Conservation (phyloP, 371 early-diverging fungal species). For the Parasitella parasitica region DNA sequence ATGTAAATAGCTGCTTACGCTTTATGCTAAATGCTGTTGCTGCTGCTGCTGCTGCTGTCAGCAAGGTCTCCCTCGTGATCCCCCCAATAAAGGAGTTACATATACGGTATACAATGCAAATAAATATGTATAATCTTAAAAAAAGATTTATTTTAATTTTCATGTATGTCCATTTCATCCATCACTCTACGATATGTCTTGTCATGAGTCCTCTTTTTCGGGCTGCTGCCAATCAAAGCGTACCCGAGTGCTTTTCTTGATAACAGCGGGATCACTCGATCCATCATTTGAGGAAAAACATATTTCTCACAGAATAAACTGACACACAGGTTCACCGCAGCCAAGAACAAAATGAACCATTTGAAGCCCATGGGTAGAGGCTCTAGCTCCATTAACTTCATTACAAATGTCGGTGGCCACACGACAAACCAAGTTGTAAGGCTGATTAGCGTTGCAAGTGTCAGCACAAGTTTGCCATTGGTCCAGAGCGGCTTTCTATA, state of each 20-base stretch:
- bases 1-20: not conserved
- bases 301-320: conserved; percentile 59
- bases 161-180: conserved; percentile 43
- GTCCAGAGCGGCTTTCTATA: conserved; percentile 80
- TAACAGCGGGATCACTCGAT: not conserved
- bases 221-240: not conserved
- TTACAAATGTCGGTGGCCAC: conserved; percentile 41
- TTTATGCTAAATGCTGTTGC: not conserved
- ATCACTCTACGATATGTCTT: conserved; percentile 52
- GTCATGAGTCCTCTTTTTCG: conserved; percentile 10
- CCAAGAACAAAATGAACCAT: conserved; percentile 45
- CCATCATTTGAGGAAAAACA: conserved; percentile 33
- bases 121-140: not conserved
- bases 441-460: conserved; percentile 43
- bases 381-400: conserved; percentile 58
- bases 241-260: not conserved
- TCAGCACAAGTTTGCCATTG: conserved; percentile 74
- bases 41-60: not conserved
- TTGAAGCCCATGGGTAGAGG: conserved; percentile 50
- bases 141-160: not conserved
- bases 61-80: not conserved
- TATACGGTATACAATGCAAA: not conserved
- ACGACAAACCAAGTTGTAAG: conserved; percentile 54
- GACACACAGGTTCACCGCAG: conserved; percentile 42
- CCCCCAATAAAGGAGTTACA: not conserved